phyloP scores from a whole-genome alignment of 768 basidiomycete genomes.

The Pulveroboletus sp. region DNA sequence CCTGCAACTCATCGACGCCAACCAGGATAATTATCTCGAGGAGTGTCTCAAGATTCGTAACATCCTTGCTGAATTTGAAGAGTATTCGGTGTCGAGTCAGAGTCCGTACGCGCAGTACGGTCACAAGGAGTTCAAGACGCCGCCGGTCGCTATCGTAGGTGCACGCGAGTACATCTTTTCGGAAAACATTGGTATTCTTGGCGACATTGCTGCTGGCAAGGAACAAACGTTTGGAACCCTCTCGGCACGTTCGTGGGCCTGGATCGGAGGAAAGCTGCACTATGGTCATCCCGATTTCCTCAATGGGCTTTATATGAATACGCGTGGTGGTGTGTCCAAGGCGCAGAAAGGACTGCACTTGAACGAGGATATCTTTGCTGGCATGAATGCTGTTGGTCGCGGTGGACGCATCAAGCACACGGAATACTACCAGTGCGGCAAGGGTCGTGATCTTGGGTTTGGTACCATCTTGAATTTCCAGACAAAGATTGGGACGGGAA shows the following conservation, averaged over 20 bases:
- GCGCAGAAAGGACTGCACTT: constrained; percentile 99
- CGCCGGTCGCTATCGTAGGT: constrained; percentile 96
- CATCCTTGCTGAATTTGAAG: constrained; percentile 96
- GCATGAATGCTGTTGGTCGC: constrained; percentile 97
- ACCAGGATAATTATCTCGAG: constrained; percentile 99
- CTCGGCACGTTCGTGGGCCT: constrained; percentile 91
- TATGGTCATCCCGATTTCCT: constrained; percentile 99
- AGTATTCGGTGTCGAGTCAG: constrained; percentile 80
- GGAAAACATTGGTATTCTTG: constrained; percentile 98
- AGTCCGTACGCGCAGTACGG: constrained; percentile 92
- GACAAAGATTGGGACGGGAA: constrained; percentile 99
- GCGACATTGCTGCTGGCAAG: constrained; percentile 97
- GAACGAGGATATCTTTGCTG: constrained; percentile 99
- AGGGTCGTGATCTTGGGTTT: constrained; percentile 97
- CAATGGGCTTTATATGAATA: constrained; percentile 96
- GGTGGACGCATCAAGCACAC: constrained; percentile 98
- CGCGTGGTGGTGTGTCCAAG: constrained; percentile 97
- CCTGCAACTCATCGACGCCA: constrained; percentile 98
- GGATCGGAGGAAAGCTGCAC: constrained; percentile 97
- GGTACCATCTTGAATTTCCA: constrained; percentile 99
- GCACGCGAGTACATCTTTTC: constrained; percentile 99
- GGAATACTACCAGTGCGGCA: constrained; percentile 99
- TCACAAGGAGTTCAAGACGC: constrained; percentile 80
- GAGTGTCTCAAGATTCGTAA: constrained; percentile 99
- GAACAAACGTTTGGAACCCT: constrained; percentile 99